Conservation (phyloP, 1,284 basidiomycete genomes). For the Thecaphora frezii region DNA sequence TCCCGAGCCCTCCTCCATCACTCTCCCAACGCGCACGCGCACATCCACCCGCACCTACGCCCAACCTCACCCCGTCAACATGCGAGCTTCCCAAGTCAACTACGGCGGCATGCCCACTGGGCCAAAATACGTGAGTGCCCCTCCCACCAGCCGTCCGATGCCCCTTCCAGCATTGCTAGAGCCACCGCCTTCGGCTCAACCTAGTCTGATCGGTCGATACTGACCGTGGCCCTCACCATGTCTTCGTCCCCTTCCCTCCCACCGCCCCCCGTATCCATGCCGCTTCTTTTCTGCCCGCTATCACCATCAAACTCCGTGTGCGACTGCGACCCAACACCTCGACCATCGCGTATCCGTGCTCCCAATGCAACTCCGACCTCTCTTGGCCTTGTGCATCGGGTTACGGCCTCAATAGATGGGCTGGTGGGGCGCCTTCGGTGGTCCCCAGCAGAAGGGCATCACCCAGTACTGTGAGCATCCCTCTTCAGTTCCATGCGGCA, state of each 20-base stretch:
- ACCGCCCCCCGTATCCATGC: not conserved
- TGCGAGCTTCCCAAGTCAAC: constrained; percentile 37
- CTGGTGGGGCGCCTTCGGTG: constrained; percentile 58
- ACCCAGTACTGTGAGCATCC: constrained; percentile 42
- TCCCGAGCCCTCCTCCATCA: too few species aligned
- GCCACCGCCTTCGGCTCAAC: too few species aligned
- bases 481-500: not conserved
- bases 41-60: not conserved
- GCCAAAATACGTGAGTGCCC: constrained; percentile 47
- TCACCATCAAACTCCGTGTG: not conserved
- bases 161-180: not conserved
- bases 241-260: constrained; percentile 1
- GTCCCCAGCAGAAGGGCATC: constrained; percentile 54
- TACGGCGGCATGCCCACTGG: constrained; percentile 53
- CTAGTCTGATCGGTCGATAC: too few species aligned
- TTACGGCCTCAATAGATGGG: too few species aligned
- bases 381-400: too few species aligned
- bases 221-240: too few species aligned
- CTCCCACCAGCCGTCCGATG: not conserved
- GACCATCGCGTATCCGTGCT: too few species aligned
- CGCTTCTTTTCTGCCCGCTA: not conserved
- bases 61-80: constrained; percentile 3
- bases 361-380: too few species aligned
- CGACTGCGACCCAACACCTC: too few species aligned
- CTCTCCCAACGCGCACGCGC: not conserved